phyloP scores from a whole-genome alignment of 1,284 basidiomycete species.

The Jaminaea rosea region DNA sequence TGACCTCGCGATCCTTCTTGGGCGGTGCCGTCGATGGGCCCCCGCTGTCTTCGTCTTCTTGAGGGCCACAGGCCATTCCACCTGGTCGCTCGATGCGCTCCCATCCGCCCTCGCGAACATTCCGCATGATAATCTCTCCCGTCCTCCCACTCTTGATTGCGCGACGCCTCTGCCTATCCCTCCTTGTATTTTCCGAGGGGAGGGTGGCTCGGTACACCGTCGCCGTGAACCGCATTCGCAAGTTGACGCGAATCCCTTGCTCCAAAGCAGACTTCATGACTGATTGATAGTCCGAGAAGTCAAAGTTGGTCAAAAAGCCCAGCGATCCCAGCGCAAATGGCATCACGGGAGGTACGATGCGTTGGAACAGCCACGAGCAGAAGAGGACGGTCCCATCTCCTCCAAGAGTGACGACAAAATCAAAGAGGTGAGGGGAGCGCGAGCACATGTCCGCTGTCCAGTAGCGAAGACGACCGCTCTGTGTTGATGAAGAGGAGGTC shows the following conservation, averaged over 20 bases:
- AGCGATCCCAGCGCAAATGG: constrained; percentile 97
- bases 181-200: constrained; percentile 13
- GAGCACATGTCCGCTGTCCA: constrained; percentile 98
- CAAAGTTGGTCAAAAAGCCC: constrained; percentile 96
- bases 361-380: constrained; percentile 98
- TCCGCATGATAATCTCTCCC: constrained; percentile 42
- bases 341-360: constrained; percentile 91
- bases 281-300: constrained; percentile 75
- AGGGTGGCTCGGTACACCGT: constrained; percentile 64
- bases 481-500: too few species aligned
- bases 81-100: constrained; percentile 30
- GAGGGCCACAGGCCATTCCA: background rate
- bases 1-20: constrained; percentile 85
- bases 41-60: background rate
- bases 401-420: constrained; percentile 87
- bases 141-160: constrained; percentile 40
- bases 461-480: constrained; percentile 80
- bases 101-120: constrained; percentile 40
- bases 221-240: constrained; percentile 98
- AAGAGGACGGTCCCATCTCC: constrained; percentile 98
- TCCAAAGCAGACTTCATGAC: constrained; percentile 87
- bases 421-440: constrained; percentile 81
- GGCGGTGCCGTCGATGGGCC: constrained; percentile 8
- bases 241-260: constrained; percentile 87
- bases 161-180: constrained; percentile 25